Conservation (phyloP, 768 basidiomycete genomes). For the Amanita polypyramis region DNA sequence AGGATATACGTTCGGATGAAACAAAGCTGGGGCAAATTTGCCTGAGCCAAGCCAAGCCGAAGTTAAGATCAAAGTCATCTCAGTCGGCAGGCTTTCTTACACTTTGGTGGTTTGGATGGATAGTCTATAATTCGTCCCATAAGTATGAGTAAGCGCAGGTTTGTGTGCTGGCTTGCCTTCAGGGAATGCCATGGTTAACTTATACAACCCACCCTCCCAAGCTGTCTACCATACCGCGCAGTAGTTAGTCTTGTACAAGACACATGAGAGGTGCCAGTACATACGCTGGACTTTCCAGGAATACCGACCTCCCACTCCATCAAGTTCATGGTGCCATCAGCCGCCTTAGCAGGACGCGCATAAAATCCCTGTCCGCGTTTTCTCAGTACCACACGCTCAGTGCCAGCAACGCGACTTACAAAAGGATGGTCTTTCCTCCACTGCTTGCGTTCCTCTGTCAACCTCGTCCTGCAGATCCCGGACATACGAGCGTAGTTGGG, state of each 20-base stretch:
- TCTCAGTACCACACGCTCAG: neutral
- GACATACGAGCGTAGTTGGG: constrained; percentile 41
- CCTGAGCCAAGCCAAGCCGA: constrained; percentile 33
- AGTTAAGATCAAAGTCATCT: neutral
- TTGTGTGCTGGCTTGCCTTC: constrained; percentile 55
- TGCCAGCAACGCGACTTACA: constrained; percentile 38
- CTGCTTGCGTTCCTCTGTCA: constrained; percentile 96
- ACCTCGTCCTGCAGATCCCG: constrained; percentile 85
- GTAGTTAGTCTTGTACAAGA: constrained; percentile 9
- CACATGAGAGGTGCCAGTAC: constrained; percentile 21
- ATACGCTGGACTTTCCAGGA: constrained; percentile 81
- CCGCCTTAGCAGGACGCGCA: constrained; percentile 82
- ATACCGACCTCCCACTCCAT: constrained; percentile 99
- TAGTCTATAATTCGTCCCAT: constrained; percentile 48
- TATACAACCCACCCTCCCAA: constrained; percentile 96
- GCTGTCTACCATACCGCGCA: constrained; percentile 50
- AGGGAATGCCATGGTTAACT: constrained; percentile 89
- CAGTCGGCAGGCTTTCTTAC: constrained; percentile 27
- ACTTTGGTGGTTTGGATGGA: constrained; percentile 92
- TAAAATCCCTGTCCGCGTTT: constrained; percentile 72
- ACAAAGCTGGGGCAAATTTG: constrained; percentile 92
- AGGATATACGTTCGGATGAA: constrained; percentile 98
- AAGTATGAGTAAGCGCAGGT: neutral
- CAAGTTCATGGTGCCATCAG: constrained; percentile 92
- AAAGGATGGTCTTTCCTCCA: constrained; percentile 99